Conservation (phyloP, 768 basidiomycete species). For the Panaeolus papilionaceus region DNA sequence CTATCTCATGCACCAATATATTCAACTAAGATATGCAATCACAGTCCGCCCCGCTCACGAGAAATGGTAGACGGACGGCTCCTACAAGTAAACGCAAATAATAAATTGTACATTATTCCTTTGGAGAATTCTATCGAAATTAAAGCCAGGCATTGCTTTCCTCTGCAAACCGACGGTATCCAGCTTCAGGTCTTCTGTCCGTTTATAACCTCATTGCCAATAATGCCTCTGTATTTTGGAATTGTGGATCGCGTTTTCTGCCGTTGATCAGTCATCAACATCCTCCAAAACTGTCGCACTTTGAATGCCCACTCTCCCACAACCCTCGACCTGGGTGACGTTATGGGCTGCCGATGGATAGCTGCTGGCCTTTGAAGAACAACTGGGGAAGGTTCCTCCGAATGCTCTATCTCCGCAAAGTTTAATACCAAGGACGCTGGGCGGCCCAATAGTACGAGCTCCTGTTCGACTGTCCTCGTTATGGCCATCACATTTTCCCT, state of each 20-base stretch:
- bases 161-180: not conserved
- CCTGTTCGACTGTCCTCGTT: not conserved
- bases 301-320: not conserved
- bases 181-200: too few relatives aligned
- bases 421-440: not conserved
- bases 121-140: not conserved
- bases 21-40: not conserved
- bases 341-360: not conserved
- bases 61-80: constrained; percentile 41
- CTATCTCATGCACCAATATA: not conserved
- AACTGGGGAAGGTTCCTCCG: too few relatives aligned
- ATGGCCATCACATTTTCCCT: not conserved
- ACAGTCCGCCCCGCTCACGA: constrained; percentile 54
- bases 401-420: not conserved
- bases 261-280: not conserved
- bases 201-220: too few relatives aligned
- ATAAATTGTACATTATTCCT: not conserved
- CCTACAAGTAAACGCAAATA: not conserved
- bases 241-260: constrained; percentile 11
- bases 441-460: not conserved
- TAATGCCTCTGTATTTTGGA: too few relatives aligned
- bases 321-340: not conserved
- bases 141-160: not conserved
- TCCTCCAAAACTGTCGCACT: not conserved
- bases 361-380: not conserved